These are phyloP conservation scores for Calonectria naviculata DNA, from an alignment of 2,329 filamentous ascomycete species.

Conservation along the genomic window DNA sequence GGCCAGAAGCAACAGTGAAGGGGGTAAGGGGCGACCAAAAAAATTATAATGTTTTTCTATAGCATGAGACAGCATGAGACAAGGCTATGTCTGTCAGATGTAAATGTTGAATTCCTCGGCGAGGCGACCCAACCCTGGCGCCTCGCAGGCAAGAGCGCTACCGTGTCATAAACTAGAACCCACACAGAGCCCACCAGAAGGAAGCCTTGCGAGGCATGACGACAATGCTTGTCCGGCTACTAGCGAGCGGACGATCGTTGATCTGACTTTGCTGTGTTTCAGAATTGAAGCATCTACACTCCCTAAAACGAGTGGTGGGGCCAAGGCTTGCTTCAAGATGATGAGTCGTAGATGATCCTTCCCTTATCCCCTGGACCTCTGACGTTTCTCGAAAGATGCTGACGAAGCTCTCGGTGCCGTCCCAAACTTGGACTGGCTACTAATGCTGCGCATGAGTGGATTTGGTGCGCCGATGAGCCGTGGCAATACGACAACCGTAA, in stretches of 20 bases:
- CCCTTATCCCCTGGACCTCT: constrained; percentile 30
- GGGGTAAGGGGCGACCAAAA: neutral
- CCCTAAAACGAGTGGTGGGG: constrained; percentile 29
- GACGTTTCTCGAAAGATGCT: constrained; percentile 33
- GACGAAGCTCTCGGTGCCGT: constrained; percentile 35
- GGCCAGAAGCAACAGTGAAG: neutral
- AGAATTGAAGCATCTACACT: constrained; percentile 33
- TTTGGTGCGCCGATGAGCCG: constrained; percentile 28
- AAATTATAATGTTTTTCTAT: neutral
- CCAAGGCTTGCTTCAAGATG: constrained; percentile 23
- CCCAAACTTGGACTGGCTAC: constrained; percentile 27
- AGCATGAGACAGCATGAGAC: constrained; percentile 20
- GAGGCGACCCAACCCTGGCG: neutral
- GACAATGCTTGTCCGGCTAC: constrained; percentile 17
- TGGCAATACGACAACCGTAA: constrained; percentile 27
- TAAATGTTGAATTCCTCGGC: constrained; percentile 8
- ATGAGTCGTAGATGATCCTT: constrained; percentile 31
- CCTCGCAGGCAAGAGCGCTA: neutral
- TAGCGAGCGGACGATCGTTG: constrained; percentile 35
- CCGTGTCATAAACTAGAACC: constrained; percentile 14
- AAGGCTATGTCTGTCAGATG: constrained; percentile 17
- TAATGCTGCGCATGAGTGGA: constrained; percentile 27
- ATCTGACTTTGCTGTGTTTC: constrained; percentile 38
- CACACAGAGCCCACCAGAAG: constrained; percentile 15
- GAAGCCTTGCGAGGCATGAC: constrained; percentile 31